These are phyloP conservation scores for Cucurbita ficifolia DNA, from an alignment of 306 rosid species.

Conservation along the genomic window DNA sequence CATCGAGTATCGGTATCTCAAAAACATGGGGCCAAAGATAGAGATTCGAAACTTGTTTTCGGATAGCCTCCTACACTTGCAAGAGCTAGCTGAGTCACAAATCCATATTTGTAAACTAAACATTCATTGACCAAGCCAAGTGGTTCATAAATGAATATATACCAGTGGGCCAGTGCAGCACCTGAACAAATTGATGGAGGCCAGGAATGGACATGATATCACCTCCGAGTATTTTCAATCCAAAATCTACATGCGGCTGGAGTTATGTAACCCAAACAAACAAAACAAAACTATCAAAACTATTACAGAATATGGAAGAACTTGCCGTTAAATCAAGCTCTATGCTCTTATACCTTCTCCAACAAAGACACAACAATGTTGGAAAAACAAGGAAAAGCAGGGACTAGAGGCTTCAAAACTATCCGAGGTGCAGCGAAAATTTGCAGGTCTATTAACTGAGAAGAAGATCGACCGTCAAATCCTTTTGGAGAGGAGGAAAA, in stretches of 20 bases:
- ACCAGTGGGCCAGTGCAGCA: slow-evolving; percentile 26
- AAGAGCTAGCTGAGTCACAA: background rate
- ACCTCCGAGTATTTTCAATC: slow-evolving; percentile 68
- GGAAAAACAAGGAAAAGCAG: slow-evolving; percentile 77
- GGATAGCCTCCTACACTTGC: slow-evolving; percentile 45
- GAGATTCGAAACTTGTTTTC: slow-evolving; percentile 58
- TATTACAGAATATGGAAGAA: background rate
- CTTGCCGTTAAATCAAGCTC: background rate
- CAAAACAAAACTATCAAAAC: background rate
- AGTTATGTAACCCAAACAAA: slow-evolving; percentile 5
- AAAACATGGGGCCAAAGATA: slow-evolving; percentile 80
- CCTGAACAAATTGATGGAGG: slow-evolving; percentile 78
- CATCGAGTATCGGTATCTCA: slow-evolving; percentile 64
- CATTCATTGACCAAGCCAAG: slow-evolving; percentile 6
- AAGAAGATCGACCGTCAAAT: slow-evolving; percentile 22
- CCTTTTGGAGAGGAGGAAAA: background rate
- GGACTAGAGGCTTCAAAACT: slow-evolving; percentile 71
- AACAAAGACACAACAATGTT: slow-evolving; percentile 59
- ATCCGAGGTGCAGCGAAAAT: slow-evolving; percentile 47
- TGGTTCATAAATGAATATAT: slow-evolving; percentile 15
- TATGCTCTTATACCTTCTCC: slow-evolving; percentile 55
- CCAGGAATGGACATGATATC: slow-evolving; percentile 92
- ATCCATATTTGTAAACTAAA: background rate
- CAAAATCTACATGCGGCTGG: slow-evolving; percentile 92
- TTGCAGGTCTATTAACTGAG: slow-evolving; percentile 82